Evolutionary conservation across 2,329 filamentous ascomycete species (phyloP).

Genomic region (Aureobasidium lini): DNA sequence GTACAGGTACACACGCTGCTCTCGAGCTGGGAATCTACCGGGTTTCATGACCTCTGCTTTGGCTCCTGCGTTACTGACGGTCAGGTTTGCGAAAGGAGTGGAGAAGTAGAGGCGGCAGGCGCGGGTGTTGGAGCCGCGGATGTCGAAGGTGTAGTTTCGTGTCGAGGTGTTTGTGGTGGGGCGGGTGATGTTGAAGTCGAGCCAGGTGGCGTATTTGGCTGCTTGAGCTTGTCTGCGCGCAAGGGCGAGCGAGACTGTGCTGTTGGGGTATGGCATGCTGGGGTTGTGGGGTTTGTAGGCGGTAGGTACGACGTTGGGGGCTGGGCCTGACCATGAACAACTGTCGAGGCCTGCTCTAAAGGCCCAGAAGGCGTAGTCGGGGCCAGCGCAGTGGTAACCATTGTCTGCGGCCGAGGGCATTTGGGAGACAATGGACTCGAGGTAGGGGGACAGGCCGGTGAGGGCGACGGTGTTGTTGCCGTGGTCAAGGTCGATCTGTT

Average conservation of each 20-base stretch:
- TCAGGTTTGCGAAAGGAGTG: constrained; percentile 56
- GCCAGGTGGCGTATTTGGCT: constrained; percentile 39
- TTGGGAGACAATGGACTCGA: constrained; percentile 57
- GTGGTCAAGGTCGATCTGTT: constrained; percentile 66
- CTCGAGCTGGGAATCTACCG: constrained; percentile 34
- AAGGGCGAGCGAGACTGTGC: constrained; percentile 23
- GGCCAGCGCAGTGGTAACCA: constrained; percentile 32
- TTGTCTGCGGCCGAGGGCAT: constrained; percentile 65
- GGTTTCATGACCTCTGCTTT: constrained; percentile 42
- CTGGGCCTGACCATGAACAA: constrained; percentile 65
- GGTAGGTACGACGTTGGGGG: constrained; percentile 52
- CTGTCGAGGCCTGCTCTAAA: constrained; percentile 47
- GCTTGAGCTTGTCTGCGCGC: constrained; percentile 17
- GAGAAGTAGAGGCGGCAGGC: constrained; percentile 69
- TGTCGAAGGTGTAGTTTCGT: constrained; percentile 46
- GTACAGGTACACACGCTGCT: constrained; percentile 69
- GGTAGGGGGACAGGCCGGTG: constrained; percentile 59
- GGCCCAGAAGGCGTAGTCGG: constrained; percentile 27
- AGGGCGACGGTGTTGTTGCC: constrained; percentile 64
- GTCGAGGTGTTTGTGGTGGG: constrained; percentile 40
- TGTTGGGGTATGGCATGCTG: constrained; percentile 13
- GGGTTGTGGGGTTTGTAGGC: constrained; percentile 2
- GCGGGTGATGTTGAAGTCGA: constrained; percentile 56
- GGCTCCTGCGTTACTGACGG: constrained; percentile 49
- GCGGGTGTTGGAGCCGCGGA: constrained; percentile 69